Conservation (phyloP, 495 filamentous ascomycete species). For the Penicillium atrosanguineum region DNA sequence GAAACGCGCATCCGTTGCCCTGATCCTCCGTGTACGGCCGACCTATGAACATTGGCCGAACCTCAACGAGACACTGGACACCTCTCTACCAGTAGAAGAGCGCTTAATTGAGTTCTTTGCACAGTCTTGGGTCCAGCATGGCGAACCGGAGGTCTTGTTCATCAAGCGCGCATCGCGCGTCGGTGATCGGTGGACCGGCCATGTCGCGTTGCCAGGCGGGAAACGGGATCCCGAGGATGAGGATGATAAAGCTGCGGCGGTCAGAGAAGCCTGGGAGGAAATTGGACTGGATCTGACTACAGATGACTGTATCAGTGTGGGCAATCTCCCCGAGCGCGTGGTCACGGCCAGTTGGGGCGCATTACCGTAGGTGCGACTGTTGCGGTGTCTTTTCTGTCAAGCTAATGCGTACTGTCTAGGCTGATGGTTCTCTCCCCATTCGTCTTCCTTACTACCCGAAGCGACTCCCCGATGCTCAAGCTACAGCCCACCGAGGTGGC, state of each 20-base stretch:
- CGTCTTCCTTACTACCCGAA: conserved; percentile 62
- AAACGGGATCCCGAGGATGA: conserved; percentile 67
- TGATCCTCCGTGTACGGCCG: conserved; percentile 68
- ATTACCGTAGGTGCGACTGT: conserved; percentile 52
- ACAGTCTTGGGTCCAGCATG: conserved; percentile 68
- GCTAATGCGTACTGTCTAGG: conserved; percentile 34
- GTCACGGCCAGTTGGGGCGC: conserved; percentile 73
- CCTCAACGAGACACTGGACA: conserved; percentile 20
- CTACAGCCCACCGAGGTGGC: conserved; percentile 73
- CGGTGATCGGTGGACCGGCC: conserved; percentile 74
- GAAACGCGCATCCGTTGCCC: conserved; percentile 70
- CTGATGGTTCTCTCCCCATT: conserved; percentile 79
- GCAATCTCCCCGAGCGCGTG: conserved; percentile 69
- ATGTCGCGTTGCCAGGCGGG: conserved; percentile 74
- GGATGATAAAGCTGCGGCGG: conserved; percentile 61
- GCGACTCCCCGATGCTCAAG: conserved; percentile 54
- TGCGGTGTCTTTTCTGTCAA: not conserved
- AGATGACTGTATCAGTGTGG: conserved; percentile 54
- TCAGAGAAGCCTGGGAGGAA: conserved; percentile 70
- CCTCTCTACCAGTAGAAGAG: conserved; percentile 33
- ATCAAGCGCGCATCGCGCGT: conserved; percentile 71
- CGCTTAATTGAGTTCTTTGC: conserved; percentile 61
- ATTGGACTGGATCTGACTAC: conserved; percentile 64
- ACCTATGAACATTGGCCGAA: conserved; percentile 55
- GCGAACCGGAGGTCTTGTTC: conserved; percentile 73